Conservation (phyloP, 2,329 filamentous ascomycete genomes). For the Neofusicoccum sp. region DNA sequence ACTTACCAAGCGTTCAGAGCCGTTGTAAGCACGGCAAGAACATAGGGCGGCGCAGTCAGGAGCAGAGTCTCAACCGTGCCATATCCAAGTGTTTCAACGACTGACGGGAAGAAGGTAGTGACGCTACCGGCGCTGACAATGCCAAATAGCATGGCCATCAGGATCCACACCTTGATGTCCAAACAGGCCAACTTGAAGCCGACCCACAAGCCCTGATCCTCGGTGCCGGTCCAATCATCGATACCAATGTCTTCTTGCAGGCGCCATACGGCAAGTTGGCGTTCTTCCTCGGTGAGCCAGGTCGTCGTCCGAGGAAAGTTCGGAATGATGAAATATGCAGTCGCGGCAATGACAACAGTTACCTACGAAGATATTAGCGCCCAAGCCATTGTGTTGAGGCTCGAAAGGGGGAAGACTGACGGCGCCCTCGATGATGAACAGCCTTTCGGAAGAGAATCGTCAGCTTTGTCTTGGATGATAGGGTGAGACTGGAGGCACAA, state of each 20-base stretch:
- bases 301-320: conserved; percentile 59
- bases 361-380: too few species aligned
- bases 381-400: too few species aligned
- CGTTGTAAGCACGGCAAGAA: conserved; percentile 59
- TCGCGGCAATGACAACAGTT: conserved; percentile 59
- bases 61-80: conserved; percentile 49
- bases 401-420: too few species aligned
- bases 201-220: conserved; percentile 38
- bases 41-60: conserved; percentile 53
- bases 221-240: conserved; percentile 39
- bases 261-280: conserved; percentile 37
- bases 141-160: conserved; percentile 40
- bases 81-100: conserved; percentile 47
- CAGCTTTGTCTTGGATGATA: neutral
- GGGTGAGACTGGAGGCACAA: too few species aligned
- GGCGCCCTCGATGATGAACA: conserved; percentile 28
- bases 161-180: conserved; percentile 41
- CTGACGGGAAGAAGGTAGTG: conserved; percentile 46
- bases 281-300: conserved; percentile 41
- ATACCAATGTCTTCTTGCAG: conserved; percentile 40
- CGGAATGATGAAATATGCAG: conserved; percentile 60
- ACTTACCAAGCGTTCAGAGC: conserved; percentile 60
- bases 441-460: too few species aligned
- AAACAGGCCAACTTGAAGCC: conserved; percentile 40
- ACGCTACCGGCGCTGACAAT: conserved; percentile 41